A percentile compares a stretch with the other conserved stretches of the same genome.
Conservation (phyloP, 495 filamentous ascomycete species). For the Chaetomium fimeti region DNA sequence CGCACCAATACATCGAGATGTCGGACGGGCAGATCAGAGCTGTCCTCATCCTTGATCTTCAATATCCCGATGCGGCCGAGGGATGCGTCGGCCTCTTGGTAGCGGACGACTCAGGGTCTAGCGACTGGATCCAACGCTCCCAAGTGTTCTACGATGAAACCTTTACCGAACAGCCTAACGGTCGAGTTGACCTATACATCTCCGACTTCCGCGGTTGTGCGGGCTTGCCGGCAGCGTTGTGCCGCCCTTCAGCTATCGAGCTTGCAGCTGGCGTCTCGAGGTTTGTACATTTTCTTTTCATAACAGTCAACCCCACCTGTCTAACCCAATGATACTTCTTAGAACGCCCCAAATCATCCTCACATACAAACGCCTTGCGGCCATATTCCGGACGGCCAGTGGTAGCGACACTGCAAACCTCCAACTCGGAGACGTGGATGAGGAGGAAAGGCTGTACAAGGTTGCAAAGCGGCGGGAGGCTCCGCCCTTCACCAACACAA, state of each 20-base stretch:
- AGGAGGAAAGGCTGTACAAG: background rate
- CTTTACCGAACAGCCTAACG: constrained; percentile 11
- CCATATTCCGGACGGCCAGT: constrained; percentile 14
- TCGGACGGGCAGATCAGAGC: constrained; percentile 18
- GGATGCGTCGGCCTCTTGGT: constrained; percentile 8
- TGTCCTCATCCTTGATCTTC: constrained; percentile 14
- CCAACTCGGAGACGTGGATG: background rate
- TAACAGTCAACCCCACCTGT: background rate
- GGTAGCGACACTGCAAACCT: constrained; percentile 2
- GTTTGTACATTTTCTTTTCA: constrained; percentile 13
- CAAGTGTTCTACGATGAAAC: constrained; percentile 12
- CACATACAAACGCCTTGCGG: constrained; percentile 18
- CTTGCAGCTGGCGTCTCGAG: constrained; percentile 8
- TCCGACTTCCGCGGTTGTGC: constrained; percentile 20
- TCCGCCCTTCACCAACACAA: no score
- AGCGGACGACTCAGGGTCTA: background rate
- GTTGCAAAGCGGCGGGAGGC: no score
- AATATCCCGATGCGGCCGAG: constrained; percentile 14
- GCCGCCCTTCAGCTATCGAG: constrained; percentile 21
- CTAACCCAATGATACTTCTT: constrained; percentile 12
- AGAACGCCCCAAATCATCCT: constrained; percentile 18
- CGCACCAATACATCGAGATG: constrained; percentile 16
- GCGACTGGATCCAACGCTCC: constrained; percentile 7
- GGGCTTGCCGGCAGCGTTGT: constrained; percentile 19
- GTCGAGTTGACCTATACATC: constrained; percentile 18